Base-by-base conservation (phyloP, 2,329 filamentous ascomycete species). In the Dendryphion nanum region DNA sequence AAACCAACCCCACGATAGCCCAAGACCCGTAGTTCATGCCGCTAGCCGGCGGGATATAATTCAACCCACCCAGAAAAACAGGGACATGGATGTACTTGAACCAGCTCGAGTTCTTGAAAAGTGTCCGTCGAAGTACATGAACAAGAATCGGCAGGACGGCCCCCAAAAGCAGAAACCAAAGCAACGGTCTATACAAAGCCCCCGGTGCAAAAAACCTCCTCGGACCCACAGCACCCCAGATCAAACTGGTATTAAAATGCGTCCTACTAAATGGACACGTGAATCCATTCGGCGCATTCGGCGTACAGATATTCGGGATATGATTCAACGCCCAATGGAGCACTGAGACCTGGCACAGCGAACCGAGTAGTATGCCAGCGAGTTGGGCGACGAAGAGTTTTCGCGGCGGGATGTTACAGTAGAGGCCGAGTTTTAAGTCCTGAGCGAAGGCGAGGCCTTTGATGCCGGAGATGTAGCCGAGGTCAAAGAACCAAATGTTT, bases 161-260 rank as follows among this genome's bases (percentile, higher is more conserved):
- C 13, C 85, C 85, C 15, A 83, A 73, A 23, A 87, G 73, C 78
- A 81, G 89, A 69, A 86, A 88, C 72, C 75, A 87, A 56, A 83
- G 78, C 23, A 89, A 70, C 1, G 70, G 70, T 0, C 75, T 70
- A 60, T 88, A 89, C 6, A 85, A 68, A 16, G 79, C 75, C 2
- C 73, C 73, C 2, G 74, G 68, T 30, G 77, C 80, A 63, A 88
- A 89, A 59, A 89, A 83, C 32, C 84, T 78, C 2, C 72, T 68
- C 0, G 85, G 85, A 1, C 85, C 85, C 42, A 89, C 86, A 38
- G 82, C 75, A 41, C 85, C 85, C 84, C 83, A 70, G 13, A 41
- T 41, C 4, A 56, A 48, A 4, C 82, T 86, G 2, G 81, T 79
- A 1, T 81, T 86, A 68, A 83, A 88, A 64, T 82, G 82, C 0